phyloP scores from a whole-genome alignment of 1,139 yeast genomes.

The Yamadazyma sp. region DNA sequence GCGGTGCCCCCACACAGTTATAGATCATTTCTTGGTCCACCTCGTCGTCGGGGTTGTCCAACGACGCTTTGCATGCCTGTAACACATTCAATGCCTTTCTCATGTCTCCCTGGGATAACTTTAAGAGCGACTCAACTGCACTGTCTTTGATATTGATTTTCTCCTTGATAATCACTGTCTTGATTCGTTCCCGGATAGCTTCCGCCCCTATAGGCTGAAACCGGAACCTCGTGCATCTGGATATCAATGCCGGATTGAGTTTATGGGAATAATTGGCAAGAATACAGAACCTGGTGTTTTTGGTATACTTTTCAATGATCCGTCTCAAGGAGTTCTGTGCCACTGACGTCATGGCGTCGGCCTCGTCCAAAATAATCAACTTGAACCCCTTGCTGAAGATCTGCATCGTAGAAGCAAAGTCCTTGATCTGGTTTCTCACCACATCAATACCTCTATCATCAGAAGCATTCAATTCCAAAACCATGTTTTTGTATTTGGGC shows the following conservation, averaged over 20 bases:
- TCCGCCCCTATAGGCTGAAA: conserved; percentile 75
- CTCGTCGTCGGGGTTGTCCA: conserved; percentile 47
- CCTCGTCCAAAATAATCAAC: conserved; percentile 90
- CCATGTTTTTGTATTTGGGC: conserved; percentile 79
- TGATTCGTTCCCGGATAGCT: conserved; percentile 68
- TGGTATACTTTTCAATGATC: conserved; percentile 89
- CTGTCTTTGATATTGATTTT: conserved; percentile 53
- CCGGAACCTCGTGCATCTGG: conserved; percentile 93
- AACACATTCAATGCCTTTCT: conserved; percentile 89
- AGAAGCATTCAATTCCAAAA: conserved; percentile 83
- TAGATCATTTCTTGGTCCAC: conserved; percentile 76
- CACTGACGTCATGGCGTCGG: conserved; percentile 97
- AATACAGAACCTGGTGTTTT: conserved; percentile 93
- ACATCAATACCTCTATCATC: conserved; percentile 89
- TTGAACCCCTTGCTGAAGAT: conserved; percentile 83
- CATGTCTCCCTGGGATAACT: conserved; percentile 89
- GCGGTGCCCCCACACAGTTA: conserved; percentile 95
- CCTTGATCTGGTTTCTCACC: conserved; percentile 80
- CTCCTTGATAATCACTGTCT: conserved; percentile 69
- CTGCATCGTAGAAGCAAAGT: conserved; percentile 87
- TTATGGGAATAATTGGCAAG: conserved; percentile 96
- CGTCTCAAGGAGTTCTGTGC: conserved; percentile 93
- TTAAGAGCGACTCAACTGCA: conserved; percentile 67
- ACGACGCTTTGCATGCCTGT: conserved; percentile 89
- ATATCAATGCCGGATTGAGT: conserved; percentile 87